Base-by-base conservation (phyloP, 2,329 filamentous ascomycete genomes). In the Cladosporium austrohemisphaericum region DNA sequence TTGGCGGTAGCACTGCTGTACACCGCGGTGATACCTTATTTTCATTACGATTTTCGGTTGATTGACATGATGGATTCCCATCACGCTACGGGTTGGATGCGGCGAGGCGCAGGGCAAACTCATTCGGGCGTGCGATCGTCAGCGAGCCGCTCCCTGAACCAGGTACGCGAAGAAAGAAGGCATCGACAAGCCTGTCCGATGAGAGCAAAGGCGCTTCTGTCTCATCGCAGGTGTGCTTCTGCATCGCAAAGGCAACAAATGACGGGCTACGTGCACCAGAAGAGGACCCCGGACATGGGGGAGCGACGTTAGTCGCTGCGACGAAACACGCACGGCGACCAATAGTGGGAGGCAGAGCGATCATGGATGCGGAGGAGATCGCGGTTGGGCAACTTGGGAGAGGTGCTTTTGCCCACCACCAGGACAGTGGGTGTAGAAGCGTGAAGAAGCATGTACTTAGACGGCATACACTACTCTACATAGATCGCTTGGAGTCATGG, bases 291-390 rank as follows among this genome's bases (percentile, higher is more conserved):
- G 25, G 44, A 47, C 44, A 18, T 38, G 44, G 44, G 41, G 41
- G 9, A 47, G 32, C 14, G 23, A 38, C 44, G 44, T 33, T 47
- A 47, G 26, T 22, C 33, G 16, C 16, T 26, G 44, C 44, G 44
- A 47, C 44, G 44, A 47, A 47, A 47, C 44, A 47, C 23, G 18
- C 44, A 35, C 22, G n/a, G 14, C 32, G 41, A 11, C 41, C 44
- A 47, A 47, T 47, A n/a, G 44, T 38, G 33, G 20, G 41, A 31
- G 23, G 31, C 22, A 16, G 41, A 25, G 25, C 26, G 44, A 36
- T 36, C 44, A 31, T 29, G 44, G 33, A 33, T 33, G 26, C 23
- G 25, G 44, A 31, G 41, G 41, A n/a, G 31, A 10, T 11, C 29
- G 41, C 28, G 16, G 29, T n/a, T n/a, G n/a, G n/a, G n/a, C n/a